Conservation (phyloP, 176 grass and related monocot species). For the Aegilops tauschii region DNA sequence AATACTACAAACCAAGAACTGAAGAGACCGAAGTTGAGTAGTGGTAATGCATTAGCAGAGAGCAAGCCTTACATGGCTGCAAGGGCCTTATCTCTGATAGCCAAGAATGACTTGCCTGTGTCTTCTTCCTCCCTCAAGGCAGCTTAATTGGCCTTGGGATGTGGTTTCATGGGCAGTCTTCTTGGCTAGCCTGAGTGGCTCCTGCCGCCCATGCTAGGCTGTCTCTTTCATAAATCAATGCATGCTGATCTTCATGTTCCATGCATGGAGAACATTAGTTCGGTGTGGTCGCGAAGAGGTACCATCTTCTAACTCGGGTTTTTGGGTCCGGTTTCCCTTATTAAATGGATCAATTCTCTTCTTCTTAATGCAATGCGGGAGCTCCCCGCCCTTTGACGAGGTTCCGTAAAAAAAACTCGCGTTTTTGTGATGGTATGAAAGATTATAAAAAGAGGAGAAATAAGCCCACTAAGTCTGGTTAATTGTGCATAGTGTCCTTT, state of each 20-base stretch:
- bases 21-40: background rate
- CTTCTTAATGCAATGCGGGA: too few species aligned
- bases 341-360: too few species aligned
- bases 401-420: too few species aligned
- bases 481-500: background rate
- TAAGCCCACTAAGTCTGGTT: background rate
- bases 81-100: constrained; percentile 7
- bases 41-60: background rate
- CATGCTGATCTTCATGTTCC: background rate
- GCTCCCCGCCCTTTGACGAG: too few species aligned
- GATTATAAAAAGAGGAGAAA: background rate
- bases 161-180: constrained; percentile 31
- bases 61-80: background rate
- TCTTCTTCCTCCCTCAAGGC: background rate
- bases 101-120: constrained; percentile 34
- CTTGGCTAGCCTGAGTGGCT: constrained; percentile 37
- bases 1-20: background rate
- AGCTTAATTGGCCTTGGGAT: background rate
- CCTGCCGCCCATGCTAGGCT: constrained; percentile 29
- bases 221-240: background rate
- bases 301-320: background rate
- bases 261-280: background rate
- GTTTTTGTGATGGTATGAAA: too few species aligned
- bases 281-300: background rate
- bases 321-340: too few species aligned